These are phyloP conservation scores for Penicillium angulare DNA, from an alignment of 495 filamentous ascomycete species.

Conservation along the genomic window DNA sequence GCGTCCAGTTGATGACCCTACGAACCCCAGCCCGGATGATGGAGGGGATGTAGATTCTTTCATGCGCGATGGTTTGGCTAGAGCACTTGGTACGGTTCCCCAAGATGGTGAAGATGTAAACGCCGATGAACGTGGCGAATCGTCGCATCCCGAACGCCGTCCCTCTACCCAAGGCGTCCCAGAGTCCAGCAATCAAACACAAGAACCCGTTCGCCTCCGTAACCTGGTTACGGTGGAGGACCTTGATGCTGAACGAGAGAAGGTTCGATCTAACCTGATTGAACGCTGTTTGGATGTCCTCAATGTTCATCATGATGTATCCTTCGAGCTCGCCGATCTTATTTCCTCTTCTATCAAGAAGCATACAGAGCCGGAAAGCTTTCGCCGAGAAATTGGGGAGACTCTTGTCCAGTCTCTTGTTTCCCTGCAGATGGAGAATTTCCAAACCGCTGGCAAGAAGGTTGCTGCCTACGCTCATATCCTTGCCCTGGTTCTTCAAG, in stretches of 20 bases:
- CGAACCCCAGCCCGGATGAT: slow-evolving; percentile 17
- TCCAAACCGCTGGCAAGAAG: slow-evolving; percentile 69
- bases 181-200: slow-evolving; percentile 15
- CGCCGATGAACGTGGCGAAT: slow-evolving; percentile 27
- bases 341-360: slow-evolving; percentile 75
- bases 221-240: slow-evolving; percentile 70
- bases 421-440: slow-evolving; percentile 73
- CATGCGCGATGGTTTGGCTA: slow-evolving; percentile 33
- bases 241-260: slow-evolving; percentile 72
- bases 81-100: slow-evolving; percentile 37
- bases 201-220: slow-evolving; percentile 27
- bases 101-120: slow-evolving; percentile 28
- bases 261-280: slow-evolving; percentile 73
- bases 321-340: slow-evolving; percentile 87
- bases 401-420: slow-evolving; percentile 84
- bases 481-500: slow-evolving; percentile 81
- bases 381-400: slow-evolving; percentile 73
- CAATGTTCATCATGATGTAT: slow-evolving; percentile 80
- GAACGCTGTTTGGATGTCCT: slow-evolving; percentile 89
- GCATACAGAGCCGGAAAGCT: slow-evolving; percentile 57
- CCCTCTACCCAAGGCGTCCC: neutral
- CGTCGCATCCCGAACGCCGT: slow-evolving; percentile 7
- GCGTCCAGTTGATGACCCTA: slow-evolving; percentile 21
- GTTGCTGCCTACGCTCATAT: slow-evolving; percentile 93
- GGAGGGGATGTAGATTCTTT: slow-evolving; percentile 25